These are phyloP conservation scores for Lumnitzera littorea DNA, from an alignment of 345 rosid genomes.

Conservation along the genomic window DNA sequence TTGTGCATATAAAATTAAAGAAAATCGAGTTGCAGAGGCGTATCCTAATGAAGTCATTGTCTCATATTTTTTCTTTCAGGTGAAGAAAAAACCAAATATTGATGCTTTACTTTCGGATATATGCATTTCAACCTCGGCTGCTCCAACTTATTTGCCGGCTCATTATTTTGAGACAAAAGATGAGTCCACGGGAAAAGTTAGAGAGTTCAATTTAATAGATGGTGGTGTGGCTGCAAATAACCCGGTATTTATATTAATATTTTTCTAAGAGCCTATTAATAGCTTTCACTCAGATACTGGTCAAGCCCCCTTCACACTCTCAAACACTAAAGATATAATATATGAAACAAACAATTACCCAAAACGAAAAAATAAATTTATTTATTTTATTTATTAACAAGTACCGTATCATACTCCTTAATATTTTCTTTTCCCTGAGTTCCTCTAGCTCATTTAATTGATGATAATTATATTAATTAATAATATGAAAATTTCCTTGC, in stretches of 20 bases:
- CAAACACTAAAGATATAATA: too few relatives aligned
- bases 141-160: constrained; percentile 28
- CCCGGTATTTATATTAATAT: background rate
- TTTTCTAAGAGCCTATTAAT: background rate
- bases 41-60: background rate
- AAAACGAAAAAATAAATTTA: background rate
- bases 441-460: background rate
- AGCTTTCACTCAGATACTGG: too few relatives aligned
- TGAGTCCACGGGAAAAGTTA: constrained; percentile 3
- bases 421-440: background rate
- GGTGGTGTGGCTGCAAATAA: constrained; percentile 38
- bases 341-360: too few relatives aligned
- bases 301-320: too few relatives aligned
- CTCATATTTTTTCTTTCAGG: constrained; percentile 13
- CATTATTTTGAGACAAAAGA: constrained; percentile 17
- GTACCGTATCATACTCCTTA: too few relatives aligned
- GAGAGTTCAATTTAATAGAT: constrained; percentile 29
- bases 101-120: constrained; percentile 19
- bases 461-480: background rate
- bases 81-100: constrained; percentile 3
- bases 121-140: constrained; percentile 20
- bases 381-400: background rate
- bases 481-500: background rate
- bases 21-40: too few relatives aligned
- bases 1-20: too few relatives aligned